Conservation (phyloP, 2,329 filamentous ascomycete genomes). For the Epichloe scottii region DNA sequence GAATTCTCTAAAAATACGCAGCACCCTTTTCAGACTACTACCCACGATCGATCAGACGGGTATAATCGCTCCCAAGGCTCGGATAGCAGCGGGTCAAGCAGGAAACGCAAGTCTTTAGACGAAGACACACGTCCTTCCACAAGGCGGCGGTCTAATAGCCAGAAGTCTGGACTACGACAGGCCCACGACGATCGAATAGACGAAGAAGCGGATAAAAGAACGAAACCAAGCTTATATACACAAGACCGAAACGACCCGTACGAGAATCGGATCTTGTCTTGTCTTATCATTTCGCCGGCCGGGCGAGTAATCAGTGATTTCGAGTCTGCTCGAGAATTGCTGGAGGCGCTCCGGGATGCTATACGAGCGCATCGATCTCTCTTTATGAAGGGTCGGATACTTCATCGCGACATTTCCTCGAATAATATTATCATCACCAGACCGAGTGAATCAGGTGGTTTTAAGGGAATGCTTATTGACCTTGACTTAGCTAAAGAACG, state of each 20-base stretch:
- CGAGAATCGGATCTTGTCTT: conserved; percentile 6
- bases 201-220: conserved; percentile 1
- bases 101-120: conserved; percentile 7
- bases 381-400: conserved; percentile 1
- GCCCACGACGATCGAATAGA: too few relatives aligned
- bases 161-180: too few relatives aligned
- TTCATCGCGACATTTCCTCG: conserved; percentile 3
- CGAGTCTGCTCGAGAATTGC: background rate
- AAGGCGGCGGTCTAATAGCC: conserved; percentile 6
- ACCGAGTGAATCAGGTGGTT: conserved; percentile 6
- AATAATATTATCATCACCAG: conserved; percentile 5
- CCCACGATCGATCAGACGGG: too few relatives aligned
- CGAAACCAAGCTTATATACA: conserved; percentile 6
- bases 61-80: too few relatives aligned
- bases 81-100: too few relatives aligned
- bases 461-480: conserved; percentile 15
- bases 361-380: conserved; percentile 5
- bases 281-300: conserved; percentile 5
- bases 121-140: conserved; percentile 6
- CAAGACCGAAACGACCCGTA: conserved; percentile 6
- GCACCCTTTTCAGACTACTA: too few relatives aligned
- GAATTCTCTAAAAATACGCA: conserved; percentile 2
- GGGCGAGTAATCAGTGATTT: conserved; percentile 5
- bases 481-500: conserved; percentile 9
- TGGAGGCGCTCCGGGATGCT: conserved; percentile 5